Conservation (phyloP, 306 rosid genomes). For the Sicyos edulis region DNA sequence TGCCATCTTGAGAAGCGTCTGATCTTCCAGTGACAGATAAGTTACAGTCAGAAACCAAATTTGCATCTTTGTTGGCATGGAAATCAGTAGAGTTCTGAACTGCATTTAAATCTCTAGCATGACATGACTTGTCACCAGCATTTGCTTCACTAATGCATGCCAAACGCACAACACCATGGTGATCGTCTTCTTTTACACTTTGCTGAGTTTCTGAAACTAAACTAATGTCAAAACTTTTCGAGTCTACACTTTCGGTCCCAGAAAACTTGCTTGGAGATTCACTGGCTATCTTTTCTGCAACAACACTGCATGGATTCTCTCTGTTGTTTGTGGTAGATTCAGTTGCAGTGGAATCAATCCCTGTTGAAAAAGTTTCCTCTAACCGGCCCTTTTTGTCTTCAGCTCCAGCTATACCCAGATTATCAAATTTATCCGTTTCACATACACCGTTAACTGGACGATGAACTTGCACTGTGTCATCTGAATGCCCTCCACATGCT, state of each 20-base stretch:
- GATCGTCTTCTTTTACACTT: slow-evolving; percentile 27
- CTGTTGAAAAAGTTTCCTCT: slow-evolving; percentile 24
- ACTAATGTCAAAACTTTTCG: slow-evolving; percentile 17
- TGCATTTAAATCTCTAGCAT: slow-evolving; percentile 20
- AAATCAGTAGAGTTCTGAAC: slow-evolving; percentile 29
- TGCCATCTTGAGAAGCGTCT: slow-evolving; percentile 27
- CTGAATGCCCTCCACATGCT: slow-evolving; percentile 23
- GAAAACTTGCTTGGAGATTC: slow-evolving; percentile 23
- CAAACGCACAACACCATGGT: background rate
- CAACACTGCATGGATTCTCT: background rate
- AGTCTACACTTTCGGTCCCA: slow-evolving; percentile 23
- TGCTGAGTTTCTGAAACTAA: slow-evolving; percentile 18
- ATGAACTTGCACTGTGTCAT: slow-evolving; percentile 7
- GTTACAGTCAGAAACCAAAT: slow-evolving; percentile 24
- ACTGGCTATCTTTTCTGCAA: slow-evolving; percentile 31
- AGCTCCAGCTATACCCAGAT: slow-evolving; percentile 24
- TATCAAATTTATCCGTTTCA: slow-evolving; percentile 27
- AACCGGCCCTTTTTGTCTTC: slow-evolving; percentile 22
- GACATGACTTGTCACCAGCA: slow-evolving; percentile 25
- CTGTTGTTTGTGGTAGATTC: background rate
- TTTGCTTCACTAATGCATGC: slow-evolving; percentile 15
- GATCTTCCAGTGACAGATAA: slow-evolving; percentile 32
- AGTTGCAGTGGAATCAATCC: background rate
- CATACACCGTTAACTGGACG: background rate
- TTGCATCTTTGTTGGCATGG: slow-evolving; percentile 23